Evolutionary conservation across 495 filamentous ascomycete species (phyloP).

Genomic region (Terfezia claveryi): DNA sequence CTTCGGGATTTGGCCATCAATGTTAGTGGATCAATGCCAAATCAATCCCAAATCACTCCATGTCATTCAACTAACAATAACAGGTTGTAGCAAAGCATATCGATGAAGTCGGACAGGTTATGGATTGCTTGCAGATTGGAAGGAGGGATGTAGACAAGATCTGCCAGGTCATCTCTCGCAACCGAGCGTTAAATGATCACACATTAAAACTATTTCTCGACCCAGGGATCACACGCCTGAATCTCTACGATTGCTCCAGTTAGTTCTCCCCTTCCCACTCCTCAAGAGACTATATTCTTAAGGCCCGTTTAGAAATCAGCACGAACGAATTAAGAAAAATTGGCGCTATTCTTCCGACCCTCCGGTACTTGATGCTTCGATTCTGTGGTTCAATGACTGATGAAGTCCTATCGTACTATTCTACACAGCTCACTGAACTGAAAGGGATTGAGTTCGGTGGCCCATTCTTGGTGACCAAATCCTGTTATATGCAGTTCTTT

Average conservation of each 20-base stretch:
- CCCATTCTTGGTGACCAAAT: constrained; percentile 11
- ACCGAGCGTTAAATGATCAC: constrained; percentile 9
- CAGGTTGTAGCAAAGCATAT: constrained; percentile 15
- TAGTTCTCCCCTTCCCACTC: background rate
- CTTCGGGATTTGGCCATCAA: constrained; percentile 16
- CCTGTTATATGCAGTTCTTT: constrained; percentile 11
- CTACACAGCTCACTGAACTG: constrained; percentile 9
- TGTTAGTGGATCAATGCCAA: constrained; percentile 1
- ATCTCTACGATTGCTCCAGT: constrained; percentile 17
- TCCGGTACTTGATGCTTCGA: constrained; percentile 10
- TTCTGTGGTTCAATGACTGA: constrained; percentile 14
- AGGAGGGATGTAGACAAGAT: constrained; percentile 13
- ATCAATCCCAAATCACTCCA: no score
- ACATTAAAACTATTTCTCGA: constrained; percentile 15
- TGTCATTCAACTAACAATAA: no score
- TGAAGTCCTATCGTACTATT: constrained; percentile 13
- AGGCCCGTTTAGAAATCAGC: constrained; percentile 6
- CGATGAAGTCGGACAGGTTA: constrained; percentile 16
- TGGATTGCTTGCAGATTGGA: constrained; percentile 6
- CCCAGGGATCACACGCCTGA: constrained; percentile 6
- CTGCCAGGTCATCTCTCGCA: constrained; percentile 16
- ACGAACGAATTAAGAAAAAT: constrained; percentile 9
- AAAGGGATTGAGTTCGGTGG: constrained; percentile 13
- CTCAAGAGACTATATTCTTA: no score
- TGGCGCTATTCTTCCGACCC: constrained; percentile 8